A percentile compares a stretch with the other conserved stretches of the same genome.
Evolutionary conservation across 192 early-diverging fungal species (phyloP).

Genomic region (Cetraspora pellucida): DNA sequence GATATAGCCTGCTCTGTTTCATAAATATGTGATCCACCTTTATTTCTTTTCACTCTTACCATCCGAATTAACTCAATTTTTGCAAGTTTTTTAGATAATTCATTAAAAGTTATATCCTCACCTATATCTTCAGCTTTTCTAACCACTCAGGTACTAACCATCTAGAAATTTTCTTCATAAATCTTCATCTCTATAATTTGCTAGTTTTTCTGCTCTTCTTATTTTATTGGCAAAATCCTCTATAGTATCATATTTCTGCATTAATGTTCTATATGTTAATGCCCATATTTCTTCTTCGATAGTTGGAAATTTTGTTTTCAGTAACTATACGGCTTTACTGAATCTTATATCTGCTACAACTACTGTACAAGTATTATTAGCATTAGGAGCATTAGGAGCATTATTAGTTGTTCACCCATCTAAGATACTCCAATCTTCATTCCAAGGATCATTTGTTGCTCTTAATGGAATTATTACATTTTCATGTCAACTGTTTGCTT

Average conservation of each 20-base stretch:
- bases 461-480: constrained; percentile 6
- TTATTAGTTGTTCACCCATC: neutral
- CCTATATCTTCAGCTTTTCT: constrained; percentile 19
- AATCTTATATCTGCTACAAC: constrained; percentile 5
- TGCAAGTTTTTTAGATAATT: constrained; percentile 19
- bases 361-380: neutral
- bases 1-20: neutral
- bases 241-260: constrained; percentile 2
- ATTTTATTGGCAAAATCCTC: constrained; percentile 17
- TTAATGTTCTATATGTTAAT: constrained; percentile 10
- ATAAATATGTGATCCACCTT: neutral
- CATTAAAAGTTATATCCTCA: constrained; percentile 12
- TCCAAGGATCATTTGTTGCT: neutral
- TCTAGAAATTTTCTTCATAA: constrained; percentile 3
- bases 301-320: constrained; percentile 4
- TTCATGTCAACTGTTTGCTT: neutral
- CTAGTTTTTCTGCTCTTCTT: neutral
- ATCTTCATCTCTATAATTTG: constrained; percentile 1
- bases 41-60: constrained; percentile 16
- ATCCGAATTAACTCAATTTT: constrained; percentile 8
- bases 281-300: neutral
- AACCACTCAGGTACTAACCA: constrained; percentile 7
- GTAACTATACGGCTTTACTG: neutral
- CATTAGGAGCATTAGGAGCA: neutral
- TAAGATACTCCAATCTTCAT: neutral